Conservation (phyloP, 1,284 basidiomycete species). For the Puccinia horiana region DNA sequence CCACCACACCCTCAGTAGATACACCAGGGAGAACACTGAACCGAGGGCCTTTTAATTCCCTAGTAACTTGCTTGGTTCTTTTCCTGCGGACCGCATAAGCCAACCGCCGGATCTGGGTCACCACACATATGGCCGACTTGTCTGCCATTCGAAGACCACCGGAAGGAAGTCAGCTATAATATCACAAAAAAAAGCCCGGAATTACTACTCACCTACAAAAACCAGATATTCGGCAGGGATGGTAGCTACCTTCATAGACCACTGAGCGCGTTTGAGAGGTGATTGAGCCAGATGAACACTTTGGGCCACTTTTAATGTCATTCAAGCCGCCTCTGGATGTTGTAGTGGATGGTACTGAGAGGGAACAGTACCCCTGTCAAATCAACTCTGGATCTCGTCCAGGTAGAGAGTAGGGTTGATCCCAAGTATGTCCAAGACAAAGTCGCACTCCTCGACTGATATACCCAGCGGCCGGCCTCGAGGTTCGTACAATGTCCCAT, state of each 20-base stretch:
- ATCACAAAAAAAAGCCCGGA: neutral
- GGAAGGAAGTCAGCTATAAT: neutral
- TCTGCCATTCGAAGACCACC: neutral
- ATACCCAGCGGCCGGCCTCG: neutral
- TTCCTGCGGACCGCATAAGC: no score
- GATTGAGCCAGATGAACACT: neutral
- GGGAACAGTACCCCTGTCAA: neutral
- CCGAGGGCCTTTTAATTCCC: neutral
- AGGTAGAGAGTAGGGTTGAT: neutral
- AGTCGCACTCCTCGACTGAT: neutral
- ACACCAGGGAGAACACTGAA: neutral
- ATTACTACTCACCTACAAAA: neutral
- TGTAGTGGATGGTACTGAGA: neutral
- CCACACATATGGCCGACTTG: neutral
- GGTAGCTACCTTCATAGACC: neutral
- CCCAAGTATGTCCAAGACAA: conserved; percentile 18
- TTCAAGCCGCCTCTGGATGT: neutral
- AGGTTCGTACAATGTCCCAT: neutral
- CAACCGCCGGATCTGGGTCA: neutral
- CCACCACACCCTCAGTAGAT: neutral
- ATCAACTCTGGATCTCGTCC: neutral
- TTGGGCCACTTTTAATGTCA: neutral
- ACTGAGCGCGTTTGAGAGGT: neutral
- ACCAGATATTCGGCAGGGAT: neutral
- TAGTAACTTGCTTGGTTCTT: neutral